These are phyloP conservation scores for Euphorbia schlechtendalii DNA, from an alignment of 441 rosid genomes.

Conservation along the genomic window DNA sequence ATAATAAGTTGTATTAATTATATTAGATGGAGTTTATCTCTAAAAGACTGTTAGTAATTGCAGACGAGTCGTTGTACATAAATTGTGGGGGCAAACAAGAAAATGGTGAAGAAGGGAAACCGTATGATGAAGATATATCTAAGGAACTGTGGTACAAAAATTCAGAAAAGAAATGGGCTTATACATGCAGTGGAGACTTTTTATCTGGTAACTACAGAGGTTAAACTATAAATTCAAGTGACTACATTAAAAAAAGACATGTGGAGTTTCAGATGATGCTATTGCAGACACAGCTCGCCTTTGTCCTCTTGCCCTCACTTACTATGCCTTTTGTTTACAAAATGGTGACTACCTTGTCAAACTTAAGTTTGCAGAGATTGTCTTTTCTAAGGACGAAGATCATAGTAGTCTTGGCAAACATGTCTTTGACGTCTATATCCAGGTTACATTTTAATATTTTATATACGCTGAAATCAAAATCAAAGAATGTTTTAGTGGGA, in stretches of 20 bases:
- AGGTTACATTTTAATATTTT: too few relatives aligned
- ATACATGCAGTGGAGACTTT: slow-evolving; percentile 8
- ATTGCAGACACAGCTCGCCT: slow-evolving; percentile 6
- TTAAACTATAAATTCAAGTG: not conserved
- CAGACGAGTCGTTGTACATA: slow-evolving; percentile 8
- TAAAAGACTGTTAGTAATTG: not conserved
- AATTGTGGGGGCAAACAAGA: slow-evolving; percentile 7
- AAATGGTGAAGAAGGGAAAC: too few relatives aligned
- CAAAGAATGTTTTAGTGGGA: too few relatives aligned
- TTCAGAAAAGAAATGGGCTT: slow-evolving; percentile 7
- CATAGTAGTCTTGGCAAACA: slow-evolving; percentile 2
- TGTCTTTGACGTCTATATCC: too few relatives aligned
- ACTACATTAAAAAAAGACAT: slow-evolving; percentile 6
- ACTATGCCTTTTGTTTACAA: slow-evolving; percentile 27
- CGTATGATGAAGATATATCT: slow-evolving; percentile 2
- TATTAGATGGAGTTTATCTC: too few relatives aligned
- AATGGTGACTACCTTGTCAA: slow-evolving; percentile 22
- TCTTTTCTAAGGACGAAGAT: slow-evolving; percentile 4
- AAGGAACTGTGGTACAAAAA: not conserved
- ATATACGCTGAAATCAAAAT: too few relatives aligned
- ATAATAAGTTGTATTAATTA: too few relatives aligned
- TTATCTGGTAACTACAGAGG: too few relatives aligned
- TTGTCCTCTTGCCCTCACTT: slow-evolving; percentile 21
- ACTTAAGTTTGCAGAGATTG: slow-evolving; percentile 30
- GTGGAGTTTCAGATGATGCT: slow-evolving; percentile 12